These are phyloP conservation scores for Neofusicoccum kwambonambiense DNA, from an alignment of 2,329 filamentous ascomycete species.

Conservation along the genomic window DNA sequence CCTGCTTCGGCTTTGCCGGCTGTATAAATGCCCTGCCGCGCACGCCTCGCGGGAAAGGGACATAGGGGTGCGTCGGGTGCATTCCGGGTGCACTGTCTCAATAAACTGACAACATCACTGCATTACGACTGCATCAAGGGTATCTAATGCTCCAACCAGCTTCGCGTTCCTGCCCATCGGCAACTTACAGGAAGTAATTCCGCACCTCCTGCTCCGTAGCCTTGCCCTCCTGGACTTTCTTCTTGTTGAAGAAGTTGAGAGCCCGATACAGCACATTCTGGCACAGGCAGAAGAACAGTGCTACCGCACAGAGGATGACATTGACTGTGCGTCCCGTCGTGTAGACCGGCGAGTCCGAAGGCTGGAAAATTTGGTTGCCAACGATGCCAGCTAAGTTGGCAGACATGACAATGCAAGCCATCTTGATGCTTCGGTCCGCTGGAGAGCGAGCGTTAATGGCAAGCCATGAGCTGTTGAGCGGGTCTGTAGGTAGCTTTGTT, in stretches of 20 bases:
- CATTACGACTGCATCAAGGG: neutral
- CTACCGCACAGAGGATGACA: constrained; percentile 15
- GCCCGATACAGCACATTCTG: constrained; percentile 21
- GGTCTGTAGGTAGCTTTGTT: neutral
- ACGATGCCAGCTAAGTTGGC: constrained; percentile 24
- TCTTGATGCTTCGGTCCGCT: constrained; percentile 22
- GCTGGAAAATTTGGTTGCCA: constrained; percentile 24
- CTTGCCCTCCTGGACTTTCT: neutral
- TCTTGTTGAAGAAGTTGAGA: constrained; percentile 14
- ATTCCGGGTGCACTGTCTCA: no score
- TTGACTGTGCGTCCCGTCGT: constrained; percentile 21
- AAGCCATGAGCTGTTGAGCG: constrained; percentile 23
- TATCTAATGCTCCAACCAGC: neutral
- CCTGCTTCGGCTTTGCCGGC: neutral
- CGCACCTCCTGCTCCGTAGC: neutral
- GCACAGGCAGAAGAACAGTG: constrained; percentile 14
- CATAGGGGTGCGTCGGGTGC: neutral
- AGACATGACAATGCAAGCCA: constrained; percentile 24
- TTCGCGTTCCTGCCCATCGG: neutral
- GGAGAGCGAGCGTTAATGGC: constrained; percentile 22
- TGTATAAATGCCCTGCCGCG: neutral
- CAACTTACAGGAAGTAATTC: neutral
- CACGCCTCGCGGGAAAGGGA: neutral
- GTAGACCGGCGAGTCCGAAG: constrained; percentile 20
- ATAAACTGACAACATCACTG: neutral